These are phyloP conservation scores for Neopestalotiopsis clavispora DNA, from an alignment of 2,329 filamentous ascomycete species.

Conservation along the genomic window DNA sequence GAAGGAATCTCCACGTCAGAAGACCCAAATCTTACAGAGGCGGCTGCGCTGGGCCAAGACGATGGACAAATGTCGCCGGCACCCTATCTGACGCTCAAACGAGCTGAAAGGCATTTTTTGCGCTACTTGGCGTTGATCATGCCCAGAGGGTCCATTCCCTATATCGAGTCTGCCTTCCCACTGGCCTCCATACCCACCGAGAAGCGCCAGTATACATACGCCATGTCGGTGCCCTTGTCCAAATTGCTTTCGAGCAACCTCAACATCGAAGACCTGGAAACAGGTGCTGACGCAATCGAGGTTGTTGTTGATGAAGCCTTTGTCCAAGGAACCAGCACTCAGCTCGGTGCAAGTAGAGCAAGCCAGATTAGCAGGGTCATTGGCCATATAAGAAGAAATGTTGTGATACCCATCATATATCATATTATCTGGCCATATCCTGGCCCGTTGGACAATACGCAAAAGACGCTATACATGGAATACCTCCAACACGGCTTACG, in stretches of 20 bases:
- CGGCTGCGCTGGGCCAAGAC: slow-evolving; percentile 32
- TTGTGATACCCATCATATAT: slow-evolving; percentile 63
- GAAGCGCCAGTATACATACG: slow-evolving; percentile 68
- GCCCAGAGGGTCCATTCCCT: slow-evolving; percentile 57
- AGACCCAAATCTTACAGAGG: slow-evolving; percentile 21
- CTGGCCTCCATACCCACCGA: slow-evolving; percentile 66
- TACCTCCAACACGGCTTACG: slow-evolving; percentile 64
- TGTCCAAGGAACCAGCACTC: slow-evolving; percentile 18
- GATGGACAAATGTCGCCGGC: slow-evolving; percentile 48
- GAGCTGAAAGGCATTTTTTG: slow-evolving; percentile 71
- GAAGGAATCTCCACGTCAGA: slow-evolving; percentile 49
- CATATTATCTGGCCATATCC: slow-evolving; percentile 48
- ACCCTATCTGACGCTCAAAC: slow-evolving; percentile 70
- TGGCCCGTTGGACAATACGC: slow-evolving; percentile 27
- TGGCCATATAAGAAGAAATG: slow-evolving; percentile 65
- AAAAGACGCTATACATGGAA: slow-evolving; percentile 52
- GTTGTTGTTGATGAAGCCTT: slow-evolving; percentile 54
- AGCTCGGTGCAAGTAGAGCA: slow-evolving; percentile 38
- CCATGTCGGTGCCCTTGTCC: slow-evolving; percentile 65
- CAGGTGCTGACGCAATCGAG: slow-evolving; percentile 71
- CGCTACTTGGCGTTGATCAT: slow-evolving; percentile 69
- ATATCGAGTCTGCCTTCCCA: slow-evolving; percentile 68
- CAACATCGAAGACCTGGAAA: slow-evolving; percentile 68
- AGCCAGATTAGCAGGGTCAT: slow-evolving; percentile 62
- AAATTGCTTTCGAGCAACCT: slow-evolving; percentile 57